phyloP scores from a whole-genome alignment of 2,329 filamentous ascomycete genomes.

The Tolypocladium inflatum region DNA sequence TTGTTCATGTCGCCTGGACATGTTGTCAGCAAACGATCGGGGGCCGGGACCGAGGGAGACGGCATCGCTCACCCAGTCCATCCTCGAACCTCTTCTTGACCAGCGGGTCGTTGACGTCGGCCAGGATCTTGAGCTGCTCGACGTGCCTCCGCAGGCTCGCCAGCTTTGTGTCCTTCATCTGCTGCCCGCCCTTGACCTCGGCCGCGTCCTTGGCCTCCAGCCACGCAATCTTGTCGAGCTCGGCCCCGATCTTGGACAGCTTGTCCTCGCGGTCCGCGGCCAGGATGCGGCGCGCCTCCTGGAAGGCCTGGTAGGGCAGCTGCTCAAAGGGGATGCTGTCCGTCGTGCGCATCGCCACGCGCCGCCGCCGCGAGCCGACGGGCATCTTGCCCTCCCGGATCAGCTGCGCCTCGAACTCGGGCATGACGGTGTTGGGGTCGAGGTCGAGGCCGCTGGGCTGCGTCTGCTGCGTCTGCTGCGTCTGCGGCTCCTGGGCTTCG shows the following conservation, averaged over 20 bases:
- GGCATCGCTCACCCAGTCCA: conserved; percentile 54
- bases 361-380: conserved; percentile 76
- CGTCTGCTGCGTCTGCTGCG: conserved; percentile 7
- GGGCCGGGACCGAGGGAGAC: too few relatives aligned
- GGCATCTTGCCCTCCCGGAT: conserved; percentile 60
- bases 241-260: conserved; percentile 58
- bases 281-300: conserved; percentile 82
- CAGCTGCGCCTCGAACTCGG: conserved; percentile 50
- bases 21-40: too few relatives aligned
- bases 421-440: conserved; percentile 61
- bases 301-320: conserved; percentile 94
- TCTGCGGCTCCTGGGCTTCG: conserved; percentile 12
- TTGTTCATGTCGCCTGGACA: conserved; percentile 84
- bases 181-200: conserved; percentile 51
- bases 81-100: conserved; percentile 95
- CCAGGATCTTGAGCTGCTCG: conserved; percentile 74
- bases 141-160: conserved; percentile 61
- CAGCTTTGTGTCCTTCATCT: conserved; percentile 56
- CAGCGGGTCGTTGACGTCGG: conserved; percentile 88
- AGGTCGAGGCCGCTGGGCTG: conserved; percentile 32
- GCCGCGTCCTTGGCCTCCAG: conserved; percentile 50
- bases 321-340: conserved; percentile 78
- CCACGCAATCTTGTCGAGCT: conserved; percentile 58
- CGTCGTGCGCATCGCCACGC: conserved; percentile 57
- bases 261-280: conserved; percentile 74